phyloP scores from a whole-genome alignment of 192 early-diverging fungal species.

The Gigaspora rosea region DNA sequence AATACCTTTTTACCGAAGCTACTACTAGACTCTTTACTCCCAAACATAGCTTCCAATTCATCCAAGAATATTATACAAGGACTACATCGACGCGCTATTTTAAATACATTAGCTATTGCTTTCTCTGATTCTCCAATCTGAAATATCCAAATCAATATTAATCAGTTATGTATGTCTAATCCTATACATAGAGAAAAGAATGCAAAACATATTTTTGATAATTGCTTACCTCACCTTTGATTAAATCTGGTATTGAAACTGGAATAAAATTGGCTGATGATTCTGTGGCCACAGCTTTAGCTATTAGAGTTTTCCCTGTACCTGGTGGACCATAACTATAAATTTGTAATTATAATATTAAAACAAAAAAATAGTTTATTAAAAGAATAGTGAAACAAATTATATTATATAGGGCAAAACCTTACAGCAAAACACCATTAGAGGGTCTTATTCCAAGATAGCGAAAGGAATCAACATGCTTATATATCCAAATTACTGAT shows the following conservation, averaged over 20 bases:
- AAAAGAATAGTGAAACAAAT: background rate
- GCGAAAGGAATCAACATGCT: constrained; percentile 61
- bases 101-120: constrained; percentile 75
- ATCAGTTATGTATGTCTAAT: background rate
- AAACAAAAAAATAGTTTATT: background rate
- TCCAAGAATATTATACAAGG: constrained; percentile 93
- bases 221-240: constrained; percentile 74
- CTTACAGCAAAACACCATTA: constrained; percentile 80
- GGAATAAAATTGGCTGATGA: constrained; percentile 80
- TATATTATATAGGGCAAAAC: background rate
- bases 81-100: constrained; percentile 62
- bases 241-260: constrained; percentile 76
- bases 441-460: constrained; percentile 72
- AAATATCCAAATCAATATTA: background rate
- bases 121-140: constrained; percentile 94
- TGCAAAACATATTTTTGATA: background rate
- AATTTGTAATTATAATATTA: background rate
- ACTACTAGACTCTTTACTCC: constrained; percentile 64
- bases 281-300: constrained; percentile 80
- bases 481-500: constrained; percentile 77
- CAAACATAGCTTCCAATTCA: constrained; percentile 91
- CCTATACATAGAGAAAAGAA: background rate
- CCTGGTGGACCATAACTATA: constrained; percentile 79
- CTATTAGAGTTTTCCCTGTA: constrained; percentile 91
- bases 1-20: constrained; percentile 68